Percentiles rank a stretch among this genome's conserved stretches.
phyloP scores from a whole-genome alignment of 352 stramenopile species.

The Phytophthora idaei region DNA sequence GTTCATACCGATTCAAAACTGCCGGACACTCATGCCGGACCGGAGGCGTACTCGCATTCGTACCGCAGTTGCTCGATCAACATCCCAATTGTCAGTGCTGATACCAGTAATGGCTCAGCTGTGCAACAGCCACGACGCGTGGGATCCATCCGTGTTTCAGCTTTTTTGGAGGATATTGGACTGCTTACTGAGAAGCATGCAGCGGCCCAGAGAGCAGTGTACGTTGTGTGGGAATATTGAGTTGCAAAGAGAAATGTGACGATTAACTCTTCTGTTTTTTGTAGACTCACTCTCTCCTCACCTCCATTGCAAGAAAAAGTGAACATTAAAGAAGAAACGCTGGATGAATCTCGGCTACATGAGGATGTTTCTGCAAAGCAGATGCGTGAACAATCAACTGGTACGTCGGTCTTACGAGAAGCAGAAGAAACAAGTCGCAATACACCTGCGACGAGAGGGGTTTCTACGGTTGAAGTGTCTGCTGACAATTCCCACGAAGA shows the following conservation, averaged over 20 bases:
- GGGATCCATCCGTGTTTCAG: slow-evolving; percentile 39
- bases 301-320: slow-evolving; percentile 15
- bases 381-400: slow-evolving; percentile 8
- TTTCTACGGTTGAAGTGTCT: not conserved
- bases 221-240: not conserved
- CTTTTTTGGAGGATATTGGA: slow-evolving; percentile 48
- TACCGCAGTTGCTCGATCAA: slow-evolving; percentile 65
- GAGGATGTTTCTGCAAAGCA: not conserved
- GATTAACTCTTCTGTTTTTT: slow-evolving; percentile 4
- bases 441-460: slow-evolving; percentile 1
- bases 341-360: not conserved
- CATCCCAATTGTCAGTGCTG: slow-evolving; percentile 48
- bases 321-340: not conserved
- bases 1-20: slow-evolving; percentile 29
- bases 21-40: slow-evolving; percentile 13
- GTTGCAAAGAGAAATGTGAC: not conserved
- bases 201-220: slow-evolving; percentile 1
- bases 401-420: slow-evolving; percentile 19
- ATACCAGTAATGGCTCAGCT: not conserved
- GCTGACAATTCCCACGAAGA: slow-evolving; percentile 8
- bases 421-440: slow-evolving; percentile 18
- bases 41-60: slow-evolving; percentile 30
- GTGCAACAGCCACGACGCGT: slow-evolving; percentile 18
- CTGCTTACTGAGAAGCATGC: slow-evolving; percentile 5
- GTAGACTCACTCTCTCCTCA: slow-evolving; percentile 8